Percentiles rank a stretch among this genome's conserved stretches.
These are phyloP conservation scores for Rugosomyces carneus DNA, from an alignment of 1,284 basidiomycete species.

Conservation along the genomic window DNA sequence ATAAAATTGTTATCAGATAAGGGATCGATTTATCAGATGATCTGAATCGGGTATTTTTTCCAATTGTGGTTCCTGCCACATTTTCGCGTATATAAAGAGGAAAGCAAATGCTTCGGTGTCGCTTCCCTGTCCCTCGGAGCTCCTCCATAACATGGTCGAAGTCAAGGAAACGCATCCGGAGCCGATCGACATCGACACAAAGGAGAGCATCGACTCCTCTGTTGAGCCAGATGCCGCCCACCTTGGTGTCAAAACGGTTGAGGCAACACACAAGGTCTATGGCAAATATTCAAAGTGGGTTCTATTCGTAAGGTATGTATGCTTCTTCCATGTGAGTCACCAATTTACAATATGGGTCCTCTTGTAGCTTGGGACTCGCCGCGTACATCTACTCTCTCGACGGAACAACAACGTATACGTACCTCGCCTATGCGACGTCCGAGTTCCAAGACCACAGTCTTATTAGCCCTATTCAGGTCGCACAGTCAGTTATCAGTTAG, in stretches of 20 bases:
- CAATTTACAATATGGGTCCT: background rate
- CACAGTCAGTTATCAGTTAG: conserved; percentile 52
- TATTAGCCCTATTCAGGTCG: conserved; percentile 58
- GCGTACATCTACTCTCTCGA: conserved; percentile 77
- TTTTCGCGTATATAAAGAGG: conserved; percentile 8
- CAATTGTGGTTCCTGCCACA: conserved; percentile 4
- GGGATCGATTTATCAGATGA: conserved; percentile 17
- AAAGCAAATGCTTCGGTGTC: background rate
- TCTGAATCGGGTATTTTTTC: conserved; percentile 14
- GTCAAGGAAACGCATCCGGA: conserved; percentile 10
- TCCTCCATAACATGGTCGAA: conserved; percentile 15
- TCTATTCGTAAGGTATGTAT: conserved; percentile 56
- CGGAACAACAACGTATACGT: conserved; percentile 60
- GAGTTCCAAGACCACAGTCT: conserved; percentile 54
- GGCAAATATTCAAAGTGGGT: conserved; percentile 53
- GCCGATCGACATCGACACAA: conserved; percentile 4
- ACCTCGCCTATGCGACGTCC: conserved; percentile 61
- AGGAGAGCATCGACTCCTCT: background rate
- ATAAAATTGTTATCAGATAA: background rate
- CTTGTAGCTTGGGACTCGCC: conserved; percentile 53
- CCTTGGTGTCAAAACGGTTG: conserved; percentile 43
- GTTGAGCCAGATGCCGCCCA: conserved; percentile 29
- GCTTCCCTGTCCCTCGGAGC: conserved; percentile 1
- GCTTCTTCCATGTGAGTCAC: conserved; percentile 10
- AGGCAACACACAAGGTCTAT: conserved; percentile 48